Evolutionary conservation across 441 rosid species (phyloP).

Genomic region (Croton laevigatus): DNA sequence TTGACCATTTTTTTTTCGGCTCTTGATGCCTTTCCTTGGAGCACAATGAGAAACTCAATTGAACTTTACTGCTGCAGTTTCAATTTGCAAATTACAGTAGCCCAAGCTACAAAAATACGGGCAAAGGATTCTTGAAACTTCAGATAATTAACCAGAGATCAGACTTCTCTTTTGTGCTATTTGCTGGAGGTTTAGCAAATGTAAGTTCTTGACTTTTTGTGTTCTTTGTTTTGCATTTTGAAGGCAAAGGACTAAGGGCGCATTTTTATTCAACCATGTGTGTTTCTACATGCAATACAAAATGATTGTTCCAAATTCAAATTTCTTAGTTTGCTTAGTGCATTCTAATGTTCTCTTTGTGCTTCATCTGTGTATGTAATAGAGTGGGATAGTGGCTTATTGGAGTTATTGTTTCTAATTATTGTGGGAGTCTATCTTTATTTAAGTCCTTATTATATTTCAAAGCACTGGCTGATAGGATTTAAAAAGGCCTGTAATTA

Average conservation of each 20-base stretch:
- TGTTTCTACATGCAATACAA: too few relatives aligned
- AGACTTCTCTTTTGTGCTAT: constrained; percentile 65
- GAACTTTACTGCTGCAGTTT: constrained; percentile 42
- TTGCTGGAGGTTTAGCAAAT: constrained; percentile 58
- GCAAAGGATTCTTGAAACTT: constrained; percentile 64
- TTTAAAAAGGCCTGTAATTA: too few relatives aligned
- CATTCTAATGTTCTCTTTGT: too few relatives aligned
- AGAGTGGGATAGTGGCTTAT: not conserved
- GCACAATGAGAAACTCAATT: constrained; percentile 6
- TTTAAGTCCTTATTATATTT: not conserved
- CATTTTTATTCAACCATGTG: too few relatives aligned
- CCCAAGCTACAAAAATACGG: constrained; percentile 46
- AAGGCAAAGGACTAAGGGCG: too few relatives aligned
- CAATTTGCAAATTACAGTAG: constrained; percentile 73
- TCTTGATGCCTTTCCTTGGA: constrained; percentile 4
- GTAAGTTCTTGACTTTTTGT: constrained; percentile 32
- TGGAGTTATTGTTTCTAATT: not conserved
- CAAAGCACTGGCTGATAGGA: not conserved
- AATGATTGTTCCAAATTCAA: not conserved
- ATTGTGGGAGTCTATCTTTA: not conserved
- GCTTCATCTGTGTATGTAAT: not conserved
- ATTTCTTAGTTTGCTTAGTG: not conserved
- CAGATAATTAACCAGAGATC: constrained; percentile 83
- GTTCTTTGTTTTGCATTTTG: not conserved
- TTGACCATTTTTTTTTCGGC: constrained; percentile 9